These are phyloP conservation scores for Chalciporus piperatus DNA, from an alignment of 768 basidiomycete species.

Conservation along the genomic window DNA sequence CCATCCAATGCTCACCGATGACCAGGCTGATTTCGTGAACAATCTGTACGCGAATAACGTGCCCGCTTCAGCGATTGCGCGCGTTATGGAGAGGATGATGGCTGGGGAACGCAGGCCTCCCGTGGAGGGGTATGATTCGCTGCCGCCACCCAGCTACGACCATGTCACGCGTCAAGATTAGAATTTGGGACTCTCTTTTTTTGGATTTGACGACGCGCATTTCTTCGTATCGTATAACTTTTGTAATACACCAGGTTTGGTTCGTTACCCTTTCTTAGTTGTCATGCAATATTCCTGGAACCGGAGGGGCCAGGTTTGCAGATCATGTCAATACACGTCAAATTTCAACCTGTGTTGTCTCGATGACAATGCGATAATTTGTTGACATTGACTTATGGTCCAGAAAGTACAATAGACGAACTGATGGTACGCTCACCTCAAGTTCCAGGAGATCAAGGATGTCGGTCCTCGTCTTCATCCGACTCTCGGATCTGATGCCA, in stretches of 20 bases:
- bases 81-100: conserved; percentile 21
- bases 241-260: neutral
- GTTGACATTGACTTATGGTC: too few relatives aligned
- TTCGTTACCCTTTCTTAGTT: neutral
- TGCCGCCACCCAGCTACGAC: conserved; percentile 16
- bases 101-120: conserved; percentile 10
- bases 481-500: too few relatives aligned
- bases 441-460: too few relatives aligned
- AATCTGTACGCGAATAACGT: conserved; percentile 13
- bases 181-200: neutral
- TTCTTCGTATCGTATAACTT: neutral
- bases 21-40: conserved; percentile 20
- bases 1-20: conserved; percentile 13
- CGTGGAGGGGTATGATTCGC: conserved; percentile 7
- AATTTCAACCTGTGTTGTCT: too few relatives aligned
- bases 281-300: too few relatives aligned
- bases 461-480: too few relatives aligned
- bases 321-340: too few relatives aligned
- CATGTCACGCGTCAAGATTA: neutral
- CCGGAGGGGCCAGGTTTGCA: too few relatives aligned
- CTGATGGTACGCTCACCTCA: too few relatives aligned
- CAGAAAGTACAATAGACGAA: too few relatives aligned
- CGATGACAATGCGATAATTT: too few relatives aligned
- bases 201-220: neutral
- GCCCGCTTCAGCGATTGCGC: conserved; percentile 14